Conservation (phyloP, 2,329 filamentous ascomycete genomes). For the Fusarium sp. region DNA sequence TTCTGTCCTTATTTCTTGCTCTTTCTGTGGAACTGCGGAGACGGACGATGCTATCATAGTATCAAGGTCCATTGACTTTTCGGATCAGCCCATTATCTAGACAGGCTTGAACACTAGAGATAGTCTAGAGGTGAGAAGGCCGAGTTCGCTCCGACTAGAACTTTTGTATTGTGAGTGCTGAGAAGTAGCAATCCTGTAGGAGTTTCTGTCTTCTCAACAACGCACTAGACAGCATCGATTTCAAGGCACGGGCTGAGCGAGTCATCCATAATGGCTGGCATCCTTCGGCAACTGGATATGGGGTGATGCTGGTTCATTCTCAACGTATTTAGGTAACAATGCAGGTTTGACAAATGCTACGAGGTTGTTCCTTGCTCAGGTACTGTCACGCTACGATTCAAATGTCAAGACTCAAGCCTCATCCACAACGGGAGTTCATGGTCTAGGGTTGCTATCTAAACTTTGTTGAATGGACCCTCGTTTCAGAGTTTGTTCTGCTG, state of each 20-base stretch:
- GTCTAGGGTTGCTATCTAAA: background rate
- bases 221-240: background rate
- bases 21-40: background rate
- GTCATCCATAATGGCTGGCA: too few relatives aligned
- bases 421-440: background rate
- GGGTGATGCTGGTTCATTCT: constrained; percentile 1
- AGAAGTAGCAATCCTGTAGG: background rate
- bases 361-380: constrained; percentile 22
- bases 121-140: background rate
- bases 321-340: background rate
- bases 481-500: background rate
- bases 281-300: constrained; percentile 6
- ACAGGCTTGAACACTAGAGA: constrained; percentile 1
- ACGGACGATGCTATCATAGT: constrained; percentile 26
- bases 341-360: constrained; percentile 4
- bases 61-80: constrained; percentile 5
- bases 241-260: too few relatives aligned
- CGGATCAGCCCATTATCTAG: constrained; percentile 18
- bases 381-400: background rate
- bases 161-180: constrained; percentile 2
- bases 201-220: background rate
- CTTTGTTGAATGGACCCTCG: background rate
- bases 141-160: constrained; percentile 17
- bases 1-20: background rate
- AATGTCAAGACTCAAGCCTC: background rate